A percentile compares a stretch with the other conserved stretches of the same genome.
Conservation (phyloP, 2,329 filamentous ascomycete species). For the Apiospora arundinis region DNA sequence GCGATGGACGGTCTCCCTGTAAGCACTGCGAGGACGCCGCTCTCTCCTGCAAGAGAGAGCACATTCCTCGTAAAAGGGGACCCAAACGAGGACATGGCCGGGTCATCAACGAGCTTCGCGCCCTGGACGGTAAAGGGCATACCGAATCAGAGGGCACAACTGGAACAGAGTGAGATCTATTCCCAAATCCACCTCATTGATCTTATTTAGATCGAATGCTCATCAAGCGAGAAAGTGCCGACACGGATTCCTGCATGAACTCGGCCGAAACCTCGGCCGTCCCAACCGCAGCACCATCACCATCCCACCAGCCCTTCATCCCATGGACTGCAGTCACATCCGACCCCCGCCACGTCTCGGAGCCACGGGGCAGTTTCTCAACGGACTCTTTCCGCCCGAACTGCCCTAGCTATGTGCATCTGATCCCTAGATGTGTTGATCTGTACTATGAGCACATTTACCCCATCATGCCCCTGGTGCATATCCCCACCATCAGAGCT, state of each 20-base stretch:
- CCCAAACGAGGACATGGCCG: constrained; percentile 68
- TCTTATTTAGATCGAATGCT: background rate
- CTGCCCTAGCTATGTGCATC: constrained; percentile 50
- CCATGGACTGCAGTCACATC: constrained; percentile 40
- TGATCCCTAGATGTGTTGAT: constrained; percentile 62
- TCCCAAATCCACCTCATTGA: background rate
- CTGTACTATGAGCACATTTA: constrained; percentile 68
- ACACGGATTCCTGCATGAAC: constrained; percentile 20
- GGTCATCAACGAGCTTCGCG: constrained; percentile 67
- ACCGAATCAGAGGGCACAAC: constrained; percentile 30
- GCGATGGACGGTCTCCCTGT: constrained; percentile 58
- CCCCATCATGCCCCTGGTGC: constrained; percentile 67
- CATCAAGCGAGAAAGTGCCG: constrained; percentile 21
- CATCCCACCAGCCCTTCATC: constrained; percentile 34
- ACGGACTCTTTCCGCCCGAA: constrained; percentile 51
- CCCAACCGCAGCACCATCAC: constrained; percentile 30
- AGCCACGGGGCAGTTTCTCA: constrained; percentile 46
- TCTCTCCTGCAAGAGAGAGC: constrained; percentile 68
- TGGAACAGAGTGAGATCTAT: constrained; percentile 25
- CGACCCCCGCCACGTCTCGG: constrained; percentile 41
- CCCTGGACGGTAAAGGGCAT: constrained; percentile 50
- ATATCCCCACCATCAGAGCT: constrained; percentile 60
- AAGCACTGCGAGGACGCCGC: constrained; percentile 66
- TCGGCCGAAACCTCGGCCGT: constrained; percentile 23
- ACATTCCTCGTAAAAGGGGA: constrained; percentile 68